These are phyloP conservation scores for Neoboletus subvelutipes DNA, from an alignment of 768 basidiomycete genomes.

Conservation along the genomic window DNA sequence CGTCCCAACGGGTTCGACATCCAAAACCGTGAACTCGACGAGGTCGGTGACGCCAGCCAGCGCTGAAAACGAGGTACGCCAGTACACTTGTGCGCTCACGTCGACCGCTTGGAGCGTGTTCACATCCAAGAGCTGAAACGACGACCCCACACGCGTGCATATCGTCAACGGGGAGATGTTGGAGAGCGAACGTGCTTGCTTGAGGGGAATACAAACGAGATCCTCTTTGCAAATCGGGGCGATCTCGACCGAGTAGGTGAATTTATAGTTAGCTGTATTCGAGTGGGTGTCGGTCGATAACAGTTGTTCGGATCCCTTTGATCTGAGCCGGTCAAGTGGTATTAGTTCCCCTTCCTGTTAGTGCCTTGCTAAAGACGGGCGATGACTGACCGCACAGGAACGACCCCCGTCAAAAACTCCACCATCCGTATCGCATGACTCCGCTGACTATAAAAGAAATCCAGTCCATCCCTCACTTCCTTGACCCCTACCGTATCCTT, in stretches of 20 bases:
- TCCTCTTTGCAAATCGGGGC: conserved; percentile 98
- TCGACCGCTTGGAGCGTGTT: conserved; percentile 83
- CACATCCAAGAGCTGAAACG: conserved; percentile 88
- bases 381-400: conserved; percentile 74
- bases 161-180: conserved; percentile 89
- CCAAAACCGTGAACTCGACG: conserved; percentile 92
- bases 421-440: conserved; percentile 96
- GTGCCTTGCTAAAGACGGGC: not conserved
- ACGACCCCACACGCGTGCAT: conserved; percentile 90
- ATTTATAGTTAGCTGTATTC: conserved; percentile 93
- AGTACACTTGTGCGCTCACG: conserved; percentile 74
- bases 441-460: conserved; percentile 93
- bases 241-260: conserved; percentile 97
- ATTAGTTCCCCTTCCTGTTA: not conserved
- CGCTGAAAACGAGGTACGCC: conserved; percentile 87
- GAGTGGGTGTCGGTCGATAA: conserved; percentile 91
- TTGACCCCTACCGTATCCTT: conserved; percentile 93
- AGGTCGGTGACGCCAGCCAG: conserved; percentile 83
- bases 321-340: conserved; percentile 41
- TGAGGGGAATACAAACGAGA: conserved; percentile 83
- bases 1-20: conserved; percentile 81
- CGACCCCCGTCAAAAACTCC: conserved; percentile 86
- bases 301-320: conserved; percentile 92
- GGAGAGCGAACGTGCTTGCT: conserved; percentile 76
- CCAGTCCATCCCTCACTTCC: conserved; percentile 91